These are phyloP conservation scores for Vitis riparia DNA, from an alignment of 164 flowering plant species.

Conservation along the genomic window DNA sequence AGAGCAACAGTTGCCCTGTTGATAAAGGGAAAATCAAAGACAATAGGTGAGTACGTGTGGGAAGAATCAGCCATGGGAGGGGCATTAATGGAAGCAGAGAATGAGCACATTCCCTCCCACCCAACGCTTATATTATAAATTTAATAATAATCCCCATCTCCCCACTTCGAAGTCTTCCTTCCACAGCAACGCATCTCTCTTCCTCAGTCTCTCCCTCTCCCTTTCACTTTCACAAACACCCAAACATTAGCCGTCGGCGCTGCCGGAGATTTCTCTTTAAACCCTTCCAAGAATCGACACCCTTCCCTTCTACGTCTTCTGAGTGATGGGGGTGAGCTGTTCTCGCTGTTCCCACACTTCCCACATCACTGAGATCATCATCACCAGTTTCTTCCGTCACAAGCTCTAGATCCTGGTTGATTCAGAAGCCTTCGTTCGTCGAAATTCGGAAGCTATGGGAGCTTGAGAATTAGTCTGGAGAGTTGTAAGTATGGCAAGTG, in stretches of 20 bases:
- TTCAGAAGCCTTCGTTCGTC: not conserved
- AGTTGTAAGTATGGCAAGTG: constrained; percentile 40
- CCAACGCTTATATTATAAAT: too few relatives aligned
- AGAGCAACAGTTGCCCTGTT: too few relatives aligned
- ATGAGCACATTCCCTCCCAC: too few relatives aligned
- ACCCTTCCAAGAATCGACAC: not conserved
- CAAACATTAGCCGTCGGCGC: not conserved
- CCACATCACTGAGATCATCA: constrained; percentile 80
- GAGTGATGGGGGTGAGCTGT: constrained; percentile 69
- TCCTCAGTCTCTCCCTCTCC: not conserved
- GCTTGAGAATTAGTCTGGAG: not conserved
- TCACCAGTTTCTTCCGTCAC: constrained; percentile 95
- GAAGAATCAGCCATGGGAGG: too few relatives aligned
- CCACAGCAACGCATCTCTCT: too few relatives aligned
- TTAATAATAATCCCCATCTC: too few relatives aligned
- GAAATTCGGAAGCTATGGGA: not conserved
- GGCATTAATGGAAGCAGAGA: too few relatives aligned
- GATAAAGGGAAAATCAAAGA: too few relatives aligned
- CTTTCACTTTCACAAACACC: not conserved
- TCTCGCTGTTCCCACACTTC: constrained; percentile 64
- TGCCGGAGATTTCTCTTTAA: not conserved
- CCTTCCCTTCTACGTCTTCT: constrained; percentile 21
- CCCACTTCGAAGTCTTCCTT: too few relatives aligned
- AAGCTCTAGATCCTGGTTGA: constrained; percentile 30
- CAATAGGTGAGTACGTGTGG: too few relatives aligned